A percentile compares a stretch with the other conserved stretches of the same genome.
Evolutionary conservation across 495 filamentous ascomycete genomes (phyloP).

Genomic region (Penicillium roqueforti): DNA sequence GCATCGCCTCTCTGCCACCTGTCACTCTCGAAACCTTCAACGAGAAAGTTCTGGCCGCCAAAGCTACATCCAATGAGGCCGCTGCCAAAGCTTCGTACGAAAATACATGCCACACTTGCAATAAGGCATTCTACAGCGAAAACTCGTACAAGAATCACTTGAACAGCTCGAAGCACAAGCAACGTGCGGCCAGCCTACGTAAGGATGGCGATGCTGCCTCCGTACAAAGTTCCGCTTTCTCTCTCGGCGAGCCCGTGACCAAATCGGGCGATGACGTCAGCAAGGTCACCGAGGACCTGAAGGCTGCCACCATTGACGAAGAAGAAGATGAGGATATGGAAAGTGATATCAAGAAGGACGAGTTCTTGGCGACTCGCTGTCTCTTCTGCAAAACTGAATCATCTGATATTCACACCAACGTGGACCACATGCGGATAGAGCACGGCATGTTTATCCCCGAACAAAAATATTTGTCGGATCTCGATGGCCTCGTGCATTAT

Average conservation of each 20-base stretch:
- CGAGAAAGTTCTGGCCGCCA: conserved; percentile 93
- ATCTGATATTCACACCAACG: conserved; percentile 64
- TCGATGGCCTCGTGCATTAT: conserved; percentile 76
- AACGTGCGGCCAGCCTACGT: conserved; percentile 51
- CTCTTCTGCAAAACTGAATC: conserved; percentile 87
- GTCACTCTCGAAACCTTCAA: conserved; percentile 90
- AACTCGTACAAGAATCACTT: conserved; percentile 94
- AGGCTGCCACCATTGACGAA: conserved; percentile 62
- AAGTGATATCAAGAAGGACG: conserved; percentile 27
- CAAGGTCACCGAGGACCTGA: conserved; percentile 73
- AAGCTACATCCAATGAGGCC: conserved; percentile 75
- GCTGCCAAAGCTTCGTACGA: conserved; percentile 89
- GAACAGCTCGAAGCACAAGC: conserved; percentile 84
- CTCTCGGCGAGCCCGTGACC: conserved; percentile 74
- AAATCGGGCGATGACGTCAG: conserved; percentile 63
- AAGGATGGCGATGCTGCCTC: conserved; percentile 61
- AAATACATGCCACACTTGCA: conserved; percentile 74
- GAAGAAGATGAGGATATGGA: conserved; percentile 42
- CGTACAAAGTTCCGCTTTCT: conserved; percentile 86
- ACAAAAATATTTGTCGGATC: conserved; percentile 69
- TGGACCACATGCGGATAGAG: conserved; percentile 81
- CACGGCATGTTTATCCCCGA: conserved; percentile 98
- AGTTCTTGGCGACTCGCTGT: conserved; percentile 59
- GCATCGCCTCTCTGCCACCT: conserved; percentile 85
- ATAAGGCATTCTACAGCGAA: conserved; percentile 91